phyloP scores from a whole-genome alignment of 2,329 filamentous ascomycete species.

The Penicillium capsulatum region DNA sequence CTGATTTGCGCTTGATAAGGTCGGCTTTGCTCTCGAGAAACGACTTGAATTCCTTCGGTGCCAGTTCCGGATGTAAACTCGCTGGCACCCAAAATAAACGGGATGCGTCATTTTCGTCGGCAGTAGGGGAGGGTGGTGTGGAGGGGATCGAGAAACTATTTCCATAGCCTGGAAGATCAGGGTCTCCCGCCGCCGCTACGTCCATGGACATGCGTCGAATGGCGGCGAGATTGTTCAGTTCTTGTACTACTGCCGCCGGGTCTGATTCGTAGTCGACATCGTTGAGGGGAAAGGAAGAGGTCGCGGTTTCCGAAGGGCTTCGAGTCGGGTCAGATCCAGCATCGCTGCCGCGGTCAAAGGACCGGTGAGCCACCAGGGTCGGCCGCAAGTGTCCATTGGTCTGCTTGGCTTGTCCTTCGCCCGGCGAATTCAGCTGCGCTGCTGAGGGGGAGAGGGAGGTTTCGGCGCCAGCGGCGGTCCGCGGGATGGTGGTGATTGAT shows the following conservation, averaged over 20 bases:
- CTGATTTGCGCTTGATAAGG: constrained; percentile 78
- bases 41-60: constrained; percentile 92
- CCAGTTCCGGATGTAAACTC: constrained; percentile 86
- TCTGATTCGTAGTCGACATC: constrained; percentile 87
- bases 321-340: constrained; percentile 55
- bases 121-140: constrained; percentile 41
- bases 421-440: constrained; percentile 32
- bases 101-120: constrained; percentile 80
- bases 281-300: constrained; percentile 67
- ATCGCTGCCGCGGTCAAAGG: constrained; percentile 43
- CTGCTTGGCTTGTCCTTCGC: constrained; percentile 28
- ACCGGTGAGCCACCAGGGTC: constrained; percentile 23
- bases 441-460: constrained; percentile 24
- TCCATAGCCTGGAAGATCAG: constrained; percentile 45
- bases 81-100: constrained; percentile 94
- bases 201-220: constrained; percentile 94
- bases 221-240: constrained; percentile 86
- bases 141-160: constrained; percentile 40
- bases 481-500: constrained; percentile 39
- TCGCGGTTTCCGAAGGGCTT: constrained; percentile 53
- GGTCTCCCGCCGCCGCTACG: constrained; percentile 63
- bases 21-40: constrained; percentile 93
- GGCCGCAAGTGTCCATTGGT: constrained; percentile 34
- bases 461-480: constrained; percentile 26
- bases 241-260: constrained; percentile 82